Conservation (phyloP, 768 basidiomycete genomes). For the Collybia sordida region DNA sequence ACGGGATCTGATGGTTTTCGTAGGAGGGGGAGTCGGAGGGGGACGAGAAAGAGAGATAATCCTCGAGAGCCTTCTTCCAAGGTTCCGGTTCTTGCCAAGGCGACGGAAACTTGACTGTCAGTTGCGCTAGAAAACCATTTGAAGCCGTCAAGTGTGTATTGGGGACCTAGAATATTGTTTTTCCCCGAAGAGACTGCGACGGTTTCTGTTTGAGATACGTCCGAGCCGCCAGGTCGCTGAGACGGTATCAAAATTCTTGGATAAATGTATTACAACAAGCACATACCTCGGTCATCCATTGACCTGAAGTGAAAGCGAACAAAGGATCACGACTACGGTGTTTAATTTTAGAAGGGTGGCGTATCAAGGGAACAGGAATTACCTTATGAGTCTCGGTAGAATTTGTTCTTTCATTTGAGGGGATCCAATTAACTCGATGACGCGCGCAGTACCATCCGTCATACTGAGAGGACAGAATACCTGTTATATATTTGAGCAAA, state of each 20-base stretch:
- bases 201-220: constrained; percentile 75
- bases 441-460: constrained; percentile 78
- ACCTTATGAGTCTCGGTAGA: constrained; percentile 64
- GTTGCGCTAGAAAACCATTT: constrained; percentile 89
- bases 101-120: constrained; percentile 70
- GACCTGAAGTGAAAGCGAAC: constrained; percentile 68
- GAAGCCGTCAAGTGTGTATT: constrained; percentile 64
- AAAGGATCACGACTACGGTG: constrained; percentile 56
- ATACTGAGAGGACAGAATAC: constrained; percentile 75
- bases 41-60: constrained; percentile 75
- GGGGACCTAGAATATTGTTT: constrained; percentile 40
- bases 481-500: constrained; percentile 24
- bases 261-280: constrained; percentile 26
- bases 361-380: not conserved
- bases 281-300: constrained; percentile 81
- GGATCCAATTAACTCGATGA: constrained; percentile 67
- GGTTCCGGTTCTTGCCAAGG: constrained; percentile 70
- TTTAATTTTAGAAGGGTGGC: not conserved
- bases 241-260: constrained; percentile 28
- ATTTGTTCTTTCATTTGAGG: constrained; percentile 57
- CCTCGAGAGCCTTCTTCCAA: constrained; percentile 55
- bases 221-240: constrained; percentile 72
- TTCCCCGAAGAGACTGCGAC: constrained; percentile 41
- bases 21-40: constrained; percentile 57
- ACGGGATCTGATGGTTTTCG: constrained; percentile 35